Evolutionary conservation across 495 filamentous ascomycete species (phyloP).

Genomic region (Aspergillus coremiiformis): DNA sequence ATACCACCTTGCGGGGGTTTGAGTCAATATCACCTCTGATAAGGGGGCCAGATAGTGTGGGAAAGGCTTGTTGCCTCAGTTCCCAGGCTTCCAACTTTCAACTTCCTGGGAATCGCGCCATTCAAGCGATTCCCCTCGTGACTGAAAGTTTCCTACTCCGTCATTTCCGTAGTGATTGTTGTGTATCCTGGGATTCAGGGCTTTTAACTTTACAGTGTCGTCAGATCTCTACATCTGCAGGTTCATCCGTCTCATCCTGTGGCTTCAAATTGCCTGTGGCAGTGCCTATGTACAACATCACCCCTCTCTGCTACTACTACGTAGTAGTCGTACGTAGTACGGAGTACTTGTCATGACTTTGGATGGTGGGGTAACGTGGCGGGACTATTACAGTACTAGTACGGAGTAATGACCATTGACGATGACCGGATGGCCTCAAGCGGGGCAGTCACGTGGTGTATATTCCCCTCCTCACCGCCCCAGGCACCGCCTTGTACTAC

Average conservation of each 20-base stretch:
- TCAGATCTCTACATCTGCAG: neutral
- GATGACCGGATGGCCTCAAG: conserved; percentile 11
- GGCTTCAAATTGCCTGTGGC: neutral
- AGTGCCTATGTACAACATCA: neutral
- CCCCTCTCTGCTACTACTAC: too few species aligned
- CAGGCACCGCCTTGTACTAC: neutral
- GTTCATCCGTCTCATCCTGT: neutral
- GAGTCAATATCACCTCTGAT: conserved; percentile 9
- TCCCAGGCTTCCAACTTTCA: too few species aligned
- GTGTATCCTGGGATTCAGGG: too few species aligned
- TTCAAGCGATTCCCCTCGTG: neutral
- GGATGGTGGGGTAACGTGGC: neutral
- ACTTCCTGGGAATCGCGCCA: neutral
- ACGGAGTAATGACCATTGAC: neutral
- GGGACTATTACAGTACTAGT: too few species aligned
- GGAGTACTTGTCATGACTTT: too few species aligned
- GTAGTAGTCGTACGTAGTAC: too few species aligned
- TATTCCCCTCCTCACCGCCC: neutral
- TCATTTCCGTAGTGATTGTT: neutral
- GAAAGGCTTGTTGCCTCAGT: neutral
- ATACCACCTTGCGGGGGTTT: conserved; percentile 5
- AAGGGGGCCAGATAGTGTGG: neutral
- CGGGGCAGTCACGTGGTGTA: conserved; percentile 13
- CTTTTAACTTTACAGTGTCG: neutral
- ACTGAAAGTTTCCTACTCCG: neutral